Percentiles rank a stretch among this genome's conserved stretches.
Evolutionary conservation across 2,329 filamentous ascomycete genomes (phyloP).

Genomic region (Botrytis elliptica): DNA sequence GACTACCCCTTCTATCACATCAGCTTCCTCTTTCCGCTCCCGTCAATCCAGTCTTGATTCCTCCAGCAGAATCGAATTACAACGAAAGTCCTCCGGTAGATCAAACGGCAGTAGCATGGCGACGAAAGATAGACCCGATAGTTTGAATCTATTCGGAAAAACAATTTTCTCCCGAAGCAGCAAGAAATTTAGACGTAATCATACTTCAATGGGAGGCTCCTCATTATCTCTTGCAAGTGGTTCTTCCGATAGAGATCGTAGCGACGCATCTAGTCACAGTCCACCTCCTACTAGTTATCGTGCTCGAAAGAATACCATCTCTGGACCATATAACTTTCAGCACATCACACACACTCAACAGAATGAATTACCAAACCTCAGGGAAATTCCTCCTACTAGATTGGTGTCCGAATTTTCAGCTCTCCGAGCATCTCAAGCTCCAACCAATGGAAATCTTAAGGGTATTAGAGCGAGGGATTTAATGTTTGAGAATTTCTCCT

Average conservation of each 20-base stretch:
- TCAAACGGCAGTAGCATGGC: slow-evolving; percentile 55
- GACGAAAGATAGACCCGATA: slow-evolving; percentile 54
- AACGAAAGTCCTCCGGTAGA: slow-evolving; percentile 55
- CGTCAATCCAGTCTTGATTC: slow-evolving; percentile 38
- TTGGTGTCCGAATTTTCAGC: slow-evolving; percentile 47
- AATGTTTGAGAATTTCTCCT: slow-evolving; percentile 51
- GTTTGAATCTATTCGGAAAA: slow-evolving; percentile 55
- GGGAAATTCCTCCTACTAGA: slow-evolving; percentile 44
- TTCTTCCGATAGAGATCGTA: slow-evolving; percentile 25
- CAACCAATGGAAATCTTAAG: slow-evolving; percentile 41
- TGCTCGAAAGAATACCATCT: slow-evolving; percentile 45
- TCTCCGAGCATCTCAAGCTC: slow-evolving; percentile 42
- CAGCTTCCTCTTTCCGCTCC: slow-evolving; percentile 56
- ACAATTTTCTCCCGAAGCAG: slow-evolving; percentile 55
- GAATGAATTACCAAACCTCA: slow-evolving; percentile 47
- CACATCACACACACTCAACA: slow-evolving; percentile 60
- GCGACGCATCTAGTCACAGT: slow-evolving; percentile 6
- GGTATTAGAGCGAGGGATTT: slow-evolving; percentile 45
- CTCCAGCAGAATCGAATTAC: slow-evolving; percentile 44
- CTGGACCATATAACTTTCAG: slow-evolving; percentile 65
- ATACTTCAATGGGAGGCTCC: slow-evolving; percentile 28
- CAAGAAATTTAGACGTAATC: slow-evolving; percentile 52
- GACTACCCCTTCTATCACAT: slow-evolving; percentile 50
- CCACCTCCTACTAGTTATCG: slow-evolving; percentile 3
- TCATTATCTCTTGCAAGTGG: slow-evolving; percentile 23